These are phyloP conservation scores for Amanita brunnescens DNA, from an alignment of 768 basidiomycete genomes.

Conservation along the genomic window DNA sequence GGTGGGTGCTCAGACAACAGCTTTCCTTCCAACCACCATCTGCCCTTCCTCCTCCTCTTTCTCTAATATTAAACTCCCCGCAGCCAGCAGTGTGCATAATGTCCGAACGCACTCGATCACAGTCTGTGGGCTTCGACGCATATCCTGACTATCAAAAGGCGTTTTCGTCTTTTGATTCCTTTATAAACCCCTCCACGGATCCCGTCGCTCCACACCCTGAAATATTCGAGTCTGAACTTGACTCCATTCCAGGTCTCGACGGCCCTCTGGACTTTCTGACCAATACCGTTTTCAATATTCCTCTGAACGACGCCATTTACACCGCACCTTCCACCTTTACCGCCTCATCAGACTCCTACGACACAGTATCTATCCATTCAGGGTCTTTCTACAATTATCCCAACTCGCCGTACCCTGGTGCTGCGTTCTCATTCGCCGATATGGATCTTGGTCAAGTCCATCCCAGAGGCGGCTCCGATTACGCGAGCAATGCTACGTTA, in stretches of 20 bases:
- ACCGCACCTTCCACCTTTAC: constrained; percentile 76
- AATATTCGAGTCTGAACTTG: constrained; percentile 78
- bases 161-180: constrained; percentile 48
- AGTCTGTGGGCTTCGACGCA: constrained; percentile 21
- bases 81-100: constrained; percentile 19
- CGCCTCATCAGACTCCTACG: constrained; percentile 71
- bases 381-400: constrained; percentile 65
- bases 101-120: constrained; percentile 24
- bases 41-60: constrained; percentile 10
- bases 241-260: constrained; percentile 60
- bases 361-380: constrained; percentile 58
- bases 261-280: constrained; percentile 54
- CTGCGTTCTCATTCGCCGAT: constrained; percentile 54
- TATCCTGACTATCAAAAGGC: constrained; percentile 28
- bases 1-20: constrained; percentile 10
- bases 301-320: constrained; percentile 54
- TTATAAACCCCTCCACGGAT: constrained; percentile 59
- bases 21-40: constrained; percentile 23
- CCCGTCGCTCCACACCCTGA: constrained; percentile 73
- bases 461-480: constrained; percentile 45
- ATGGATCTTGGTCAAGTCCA: constrained; percentile 64
- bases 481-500: constrained; percentile 31
- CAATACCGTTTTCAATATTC: constrained; percentile 55
- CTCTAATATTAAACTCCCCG: constrained; percentile 17
- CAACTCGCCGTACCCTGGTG: constrained; percentile 37